phyloP scores from a whole-genome alignment of 768 basidiomycete genomes.

The Mrakia hoshinonis region DNA sequence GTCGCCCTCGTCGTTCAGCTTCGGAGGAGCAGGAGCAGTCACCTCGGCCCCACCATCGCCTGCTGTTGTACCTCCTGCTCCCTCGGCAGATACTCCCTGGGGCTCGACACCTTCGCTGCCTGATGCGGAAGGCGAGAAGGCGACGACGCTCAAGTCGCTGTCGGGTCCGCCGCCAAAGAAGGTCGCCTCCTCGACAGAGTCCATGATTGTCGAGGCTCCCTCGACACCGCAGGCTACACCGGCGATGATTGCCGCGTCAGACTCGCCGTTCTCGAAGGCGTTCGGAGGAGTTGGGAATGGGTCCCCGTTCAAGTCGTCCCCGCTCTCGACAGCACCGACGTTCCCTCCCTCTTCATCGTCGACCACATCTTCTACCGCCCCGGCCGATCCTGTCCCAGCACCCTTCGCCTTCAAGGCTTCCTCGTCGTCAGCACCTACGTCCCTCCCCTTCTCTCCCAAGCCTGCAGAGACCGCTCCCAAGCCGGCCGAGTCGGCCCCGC shows the following conservation, averaged over 20 bases:
- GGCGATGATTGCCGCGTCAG: background rate
- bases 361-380: background rate
- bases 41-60: constrained; percentile 12
- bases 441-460: too few relatives aligned
- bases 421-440: too few relatives aligned
- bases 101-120: constrained; percentile 9
- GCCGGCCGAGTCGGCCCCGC: background rate
- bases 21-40: background rate
- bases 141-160: background rate
- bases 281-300: background rate
- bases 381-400: background rate
- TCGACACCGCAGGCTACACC: background rate
- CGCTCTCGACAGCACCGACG: background rate
- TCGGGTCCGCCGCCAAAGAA: constrained; percentile 3
- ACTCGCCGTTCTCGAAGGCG: background rate
- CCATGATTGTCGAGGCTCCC: constrained; percentile 11
- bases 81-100: constrained; percentile 8
- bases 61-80: constrained; percentile 8
- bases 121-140: background rate
- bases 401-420: background rate
- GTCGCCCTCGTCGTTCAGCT: background rate
- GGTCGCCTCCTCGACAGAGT: background rate
- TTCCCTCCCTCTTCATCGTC: background rate
- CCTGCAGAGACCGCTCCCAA: background rate
- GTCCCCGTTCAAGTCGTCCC: constrained; percentile 4